Conservation (phyloP, 345 rosid genomes). For the Erucastrum elatum region DNA sequence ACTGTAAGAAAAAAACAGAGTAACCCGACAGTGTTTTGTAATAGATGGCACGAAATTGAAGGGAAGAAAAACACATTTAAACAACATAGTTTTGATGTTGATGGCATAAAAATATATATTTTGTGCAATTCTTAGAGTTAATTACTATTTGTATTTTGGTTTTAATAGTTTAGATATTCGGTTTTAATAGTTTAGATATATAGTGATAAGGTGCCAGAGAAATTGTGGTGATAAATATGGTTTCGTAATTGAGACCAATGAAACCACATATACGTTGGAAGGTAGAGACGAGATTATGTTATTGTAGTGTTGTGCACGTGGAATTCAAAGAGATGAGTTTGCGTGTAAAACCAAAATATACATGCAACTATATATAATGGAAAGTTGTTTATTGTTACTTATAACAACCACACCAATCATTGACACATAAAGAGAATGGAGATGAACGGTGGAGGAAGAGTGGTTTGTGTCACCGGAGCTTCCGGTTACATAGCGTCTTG, state of each 20-base stretch:
- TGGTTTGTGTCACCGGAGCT: conserved; percentile 59
- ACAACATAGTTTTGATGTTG: too few species aligned
- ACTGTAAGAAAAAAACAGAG: too few species aligned
- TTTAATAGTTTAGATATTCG: too few species aligned
- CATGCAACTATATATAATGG: not conserved
- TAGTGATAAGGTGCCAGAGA: not conserved
- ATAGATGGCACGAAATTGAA: too few species aligned
- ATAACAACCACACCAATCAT: not conserved
- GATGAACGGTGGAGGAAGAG: conserved; percentile 37
- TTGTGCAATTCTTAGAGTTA: too few species aligned
- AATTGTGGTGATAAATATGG: not conserved
- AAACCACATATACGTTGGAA: not conserved
- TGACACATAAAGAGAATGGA: not conserved
- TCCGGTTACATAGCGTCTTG: conserved; percentile 56
- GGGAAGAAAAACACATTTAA: too few species aligned
- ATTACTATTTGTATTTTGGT: too few species aligned
- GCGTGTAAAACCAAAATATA: not conserved
- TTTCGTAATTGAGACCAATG: not conserved
- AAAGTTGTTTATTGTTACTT: not conserved
- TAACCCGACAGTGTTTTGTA: too few species aligned
- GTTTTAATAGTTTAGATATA: too few species aligned
- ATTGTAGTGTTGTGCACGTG: not conserved
- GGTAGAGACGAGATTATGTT: not conserved
- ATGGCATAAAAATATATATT: too few species aligned
- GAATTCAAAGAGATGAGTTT: not conserved